Percentiles rank a stretch among this genome's conserved stretches.
Conservation (phyloP, 1,139 yeast genomes). For the Pichia sp. region DNA sequence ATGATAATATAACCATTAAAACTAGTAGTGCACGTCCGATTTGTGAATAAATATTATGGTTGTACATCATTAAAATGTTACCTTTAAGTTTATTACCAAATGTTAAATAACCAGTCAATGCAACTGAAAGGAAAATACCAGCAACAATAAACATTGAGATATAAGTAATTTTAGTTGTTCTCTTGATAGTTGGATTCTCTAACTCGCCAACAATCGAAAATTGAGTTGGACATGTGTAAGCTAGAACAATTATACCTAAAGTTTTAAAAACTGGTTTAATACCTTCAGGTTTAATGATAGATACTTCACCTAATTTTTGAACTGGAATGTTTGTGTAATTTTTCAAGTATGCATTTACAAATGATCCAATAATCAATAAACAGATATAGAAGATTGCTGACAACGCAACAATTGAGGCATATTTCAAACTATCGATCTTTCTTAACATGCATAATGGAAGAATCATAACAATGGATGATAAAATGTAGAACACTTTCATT, state of each 20-base stretch:
- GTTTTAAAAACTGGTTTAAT: slow-evolving; percentile 63
- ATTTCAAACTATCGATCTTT: slow-evolving; percentile 75
- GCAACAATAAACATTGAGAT: slow-evolving; percentile 54
- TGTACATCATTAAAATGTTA: slow-evolving; percentile 68
- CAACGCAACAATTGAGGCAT: slow-evolving; percentile 80
- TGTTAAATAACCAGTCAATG: slow-evolving; percentile 77
- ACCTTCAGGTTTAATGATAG: slow-evolving; percentile 48
- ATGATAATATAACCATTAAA: slow-evolving; percentile 76
- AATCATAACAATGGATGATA: slow-evolving; percentile 51
- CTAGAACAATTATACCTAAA: slow-evolving; percentile 87
- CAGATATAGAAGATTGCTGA: slow-evolving; percentile 74
- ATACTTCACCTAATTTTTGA: slow-evolving; percentile 45
- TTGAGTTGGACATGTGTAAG: slow-evolving; percentile 93
- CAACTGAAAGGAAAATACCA: slow-evolving; percentile 59
- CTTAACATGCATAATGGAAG: slow-evolving; percentile 73
- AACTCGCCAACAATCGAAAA: slow-evolving; percentile 86
- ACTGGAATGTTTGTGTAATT: slow-evolving; percentile 22
- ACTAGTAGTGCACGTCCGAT: slow-evolving; percentile 74
- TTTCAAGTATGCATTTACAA: slow-evolving; percentile 30
- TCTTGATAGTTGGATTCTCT: slow-evolving; percentile 44
- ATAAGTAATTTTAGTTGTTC: slow-evolving; percentile 47
- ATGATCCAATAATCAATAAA: slow-evolving; percentile 64
- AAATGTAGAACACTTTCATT: slow-evolving; percentile 56
- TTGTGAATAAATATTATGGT: slow-evolving; percentile 41
- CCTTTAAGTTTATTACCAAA: slow-evolving; percentile 77